Conservation (phyloP, 305 asterid species). For the Fraxinus sp. region DNA sequence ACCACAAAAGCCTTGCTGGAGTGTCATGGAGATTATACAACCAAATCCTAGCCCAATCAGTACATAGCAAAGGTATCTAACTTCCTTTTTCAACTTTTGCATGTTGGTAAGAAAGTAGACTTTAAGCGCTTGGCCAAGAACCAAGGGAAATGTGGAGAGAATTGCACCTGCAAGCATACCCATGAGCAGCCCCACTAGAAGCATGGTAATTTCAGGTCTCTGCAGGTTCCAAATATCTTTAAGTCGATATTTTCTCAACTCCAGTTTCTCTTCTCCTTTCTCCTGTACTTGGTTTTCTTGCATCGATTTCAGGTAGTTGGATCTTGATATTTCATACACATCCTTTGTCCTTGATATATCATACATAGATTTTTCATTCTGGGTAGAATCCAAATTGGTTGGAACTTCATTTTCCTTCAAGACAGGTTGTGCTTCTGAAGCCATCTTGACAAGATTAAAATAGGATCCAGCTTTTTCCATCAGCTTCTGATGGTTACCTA, state of each 20-base stretch:
- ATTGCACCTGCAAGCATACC: slow-evolving; percentile 76
- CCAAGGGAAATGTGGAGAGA: slow-evolving; percentile 67
- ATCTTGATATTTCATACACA: slow-evolving; percentile 38
- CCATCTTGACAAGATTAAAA: slow-evolving; percentile 62
- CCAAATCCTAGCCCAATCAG: slow-evolving; percentile 78
- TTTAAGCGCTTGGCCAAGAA: slow-evolving; percentile 68
- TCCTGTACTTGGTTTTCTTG: slow-evolving; percentile 28
- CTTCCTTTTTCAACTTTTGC: slow-evolving; percentile 46
- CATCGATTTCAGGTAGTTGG: slow-evolving; percentile 36
- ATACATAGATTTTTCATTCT: slow-evolving; percentile 25
- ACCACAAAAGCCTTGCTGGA: slow-evolving; percentile 84
- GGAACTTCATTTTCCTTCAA: slow-evolving; percentile 27
- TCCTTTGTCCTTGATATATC: slow-evolving; percentile 27
- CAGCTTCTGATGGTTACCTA: slow-evolving; percentile 63
- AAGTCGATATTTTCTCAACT: slow-evolving; percentile 40
- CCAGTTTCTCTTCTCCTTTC: slow-evolving; percentile 30
- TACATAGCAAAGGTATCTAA: slow-evolving; percentile 56
- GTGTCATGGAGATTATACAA: slow-evolving; percentile 60
- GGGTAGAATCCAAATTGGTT: slow-evolving; percentile 27
- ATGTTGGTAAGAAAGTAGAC: slow-evolving; percentile 47
- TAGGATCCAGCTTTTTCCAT: slow-evolving; percentile 62
- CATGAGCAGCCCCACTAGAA: slow-evolving; percentile 50
- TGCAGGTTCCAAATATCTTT: slow-evolving; percentile 64
- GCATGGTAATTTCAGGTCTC: slow-evolving; percentile 49
- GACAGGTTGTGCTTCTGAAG: slow-evolving; percentile 51